Base-by-base conservation (phyloP, 2,329 filamentous ascomycete species). In the Ceratocystis variospora region DNA sequence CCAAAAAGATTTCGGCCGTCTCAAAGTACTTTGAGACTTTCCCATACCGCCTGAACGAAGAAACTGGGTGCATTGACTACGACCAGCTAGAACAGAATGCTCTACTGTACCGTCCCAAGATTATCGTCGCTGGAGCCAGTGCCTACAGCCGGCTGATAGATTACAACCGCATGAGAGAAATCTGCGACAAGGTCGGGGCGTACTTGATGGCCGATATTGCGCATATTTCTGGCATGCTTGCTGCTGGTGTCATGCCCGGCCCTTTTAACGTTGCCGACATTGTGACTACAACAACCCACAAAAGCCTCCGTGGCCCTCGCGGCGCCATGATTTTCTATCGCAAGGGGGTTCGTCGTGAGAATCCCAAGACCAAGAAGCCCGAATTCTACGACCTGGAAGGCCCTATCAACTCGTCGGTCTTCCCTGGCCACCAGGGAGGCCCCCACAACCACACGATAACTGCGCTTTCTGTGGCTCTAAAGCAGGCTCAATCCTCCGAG, bases 371-470 rank as follows among this genome's bases (percentile, higher is more conserved):
- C 62, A 92, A 91, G 73, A 87, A 88, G 75, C 86, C 96, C 73
- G 86, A 88, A 71, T 77, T 89, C 74, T 99, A 96, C 78, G 87
- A 96, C 73, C 87, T 99, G 53, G 94, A 97, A 76, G 83, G 82
- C 33, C 89, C 92, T 66, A 99, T 99, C 79, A 99, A 99, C 79
- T 84, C 86, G 72, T 96, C 93, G 66, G 94, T 99, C 69, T 99
- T 99, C 81, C 94, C 94, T 17, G 94, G 94, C 66, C 94, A 99
- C 78, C 94, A 99, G 77, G 94, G 94, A 74, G 94, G 94, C 28
- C 94, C 94, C 65, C 94, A 99, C 79, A 99, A 99, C 80, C 94
- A 99, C 81, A 99, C 94, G 71, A 99, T 99, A 76, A 95, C 94
- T 45, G 94, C 94, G 57, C 82, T 99, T 33, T 86, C 94, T 22